Conservation (phyloP, 176 grass and related monocot species). For the Rhipidocladum racemiflorum region DNA sequence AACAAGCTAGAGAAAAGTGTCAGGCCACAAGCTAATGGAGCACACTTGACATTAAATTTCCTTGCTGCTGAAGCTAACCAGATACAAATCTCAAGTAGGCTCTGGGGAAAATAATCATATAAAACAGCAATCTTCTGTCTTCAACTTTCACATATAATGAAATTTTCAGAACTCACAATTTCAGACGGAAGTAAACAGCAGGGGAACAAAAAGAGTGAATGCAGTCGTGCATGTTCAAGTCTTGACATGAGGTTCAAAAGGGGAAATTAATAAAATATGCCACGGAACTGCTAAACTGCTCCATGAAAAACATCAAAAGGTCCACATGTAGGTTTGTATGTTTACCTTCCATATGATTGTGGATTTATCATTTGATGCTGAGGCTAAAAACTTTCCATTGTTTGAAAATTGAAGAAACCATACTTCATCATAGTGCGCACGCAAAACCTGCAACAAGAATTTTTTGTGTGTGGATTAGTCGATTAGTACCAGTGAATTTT, state of each 20-base stretch:
- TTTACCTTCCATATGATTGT: slow-evolving; percentile 98
- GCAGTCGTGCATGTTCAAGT: background rate
- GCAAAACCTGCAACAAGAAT: slow-evolving; percentile 53
- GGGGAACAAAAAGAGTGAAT: background rate
- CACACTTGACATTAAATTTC: background rate
- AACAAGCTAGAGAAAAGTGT: too few species aligned
- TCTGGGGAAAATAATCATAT: background rate
- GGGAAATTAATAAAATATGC: background rate
- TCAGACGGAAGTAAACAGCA: background rate
- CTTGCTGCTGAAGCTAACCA: background rate
- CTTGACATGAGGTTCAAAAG: background rate
- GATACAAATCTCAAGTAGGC: background rate
- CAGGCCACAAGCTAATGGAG: too few species aligned
- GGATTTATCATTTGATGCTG: slow-evolving; percentile 76
- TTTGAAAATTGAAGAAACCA: slow-evolving; percentile 96
- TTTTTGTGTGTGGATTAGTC: slow-evolving; percentile 10
- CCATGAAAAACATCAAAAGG: background rate
- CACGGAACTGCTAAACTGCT: background rate
- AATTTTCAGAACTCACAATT: too few species aligned
- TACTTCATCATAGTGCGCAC: slow-evolving; percentile 74
- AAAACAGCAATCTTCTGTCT: background rate
- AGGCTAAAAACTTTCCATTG: slow-evolving; percentile 80
- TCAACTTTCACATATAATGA: background rate
- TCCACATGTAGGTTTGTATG: background rate
- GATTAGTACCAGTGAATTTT: slow-evolving; percentile 14